A percentile compares a stretch with the other conserved stretches of the same genome.
phyloP scores from a whole-genome alignment of 164 flowering plant species.

The Warburgia ugandensis region DNA sequence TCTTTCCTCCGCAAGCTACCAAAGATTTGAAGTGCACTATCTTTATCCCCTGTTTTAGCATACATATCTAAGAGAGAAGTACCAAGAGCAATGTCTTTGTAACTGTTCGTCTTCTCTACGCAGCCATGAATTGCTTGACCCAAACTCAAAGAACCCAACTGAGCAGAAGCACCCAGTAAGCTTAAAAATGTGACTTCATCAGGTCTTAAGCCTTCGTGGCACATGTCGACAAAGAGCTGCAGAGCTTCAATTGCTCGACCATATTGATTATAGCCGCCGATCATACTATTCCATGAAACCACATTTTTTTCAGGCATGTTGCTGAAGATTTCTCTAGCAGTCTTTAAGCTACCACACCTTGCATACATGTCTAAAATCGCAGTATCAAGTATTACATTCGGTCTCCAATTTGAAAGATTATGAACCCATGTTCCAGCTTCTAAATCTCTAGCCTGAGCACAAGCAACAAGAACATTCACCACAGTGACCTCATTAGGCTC shows the following conservation, averaged over 20 bases:
- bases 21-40: slow-evolving; percentile 19
- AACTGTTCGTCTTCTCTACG: slow-evolving; percentile 12
- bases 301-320: slow-evolving; percentile 22
- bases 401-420: background rate
- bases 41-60: slow-evolving; percentile 23
- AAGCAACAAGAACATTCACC: slow-evolving; percentile 24
- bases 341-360: slow-evolving; percentile 20
- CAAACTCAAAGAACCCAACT: slow-evolving; percentile 13
- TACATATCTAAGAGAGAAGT: slow-evolving; percentile 27
- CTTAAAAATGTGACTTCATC: slow-evolving; percentile 21
- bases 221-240: slow-evolving; percentile 18
- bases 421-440: slow-evolving; percentile 21
- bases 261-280: slow-evolving; percentile 21
- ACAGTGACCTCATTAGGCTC: slow-evolving; percentile 26
- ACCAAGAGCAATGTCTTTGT: slow-evolving; percentile 8
- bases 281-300: slow-evolving; percentile 25
- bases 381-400: slow-evolving; percentile 17
- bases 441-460: slow-evolving; percentile 21
- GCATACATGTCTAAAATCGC: slow-evolving; percentile 28
- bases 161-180: slow-evolving; percentile 20
- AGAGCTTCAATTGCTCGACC: slow-evolving; percentile 15
- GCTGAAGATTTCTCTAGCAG: slow-evolving; percentile 13
- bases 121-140: slow-evolving; percentile 24
- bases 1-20: slow-evolving; percentile 14
- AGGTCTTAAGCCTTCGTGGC: slow-evolving; percentile 9